Base-by-base conservation (phyloP, 257 asterid genomes). In the Jaltomata sinuosa region DNA sequence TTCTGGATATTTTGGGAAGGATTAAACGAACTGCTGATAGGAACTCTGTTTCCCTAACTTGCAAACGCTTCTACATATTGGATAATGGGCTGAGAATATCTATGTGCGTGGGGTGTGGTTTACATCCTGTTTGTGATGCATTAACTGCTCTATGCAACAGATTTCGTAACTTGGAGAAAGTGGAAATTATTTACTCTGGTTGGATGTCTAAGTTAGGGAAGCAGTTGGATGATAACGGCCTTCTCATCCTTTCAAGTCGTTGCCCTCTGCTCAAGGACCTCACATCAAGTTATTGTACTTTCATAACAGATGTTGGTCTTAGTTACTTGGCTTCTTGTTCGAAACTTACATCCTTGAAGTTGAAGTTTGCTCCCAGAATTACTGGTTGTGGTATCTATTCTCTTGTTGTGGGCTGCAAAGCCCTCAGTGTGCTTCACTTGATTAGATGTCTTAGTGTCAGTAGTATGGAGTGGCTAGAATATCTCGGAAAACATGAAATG, bases 191-290 rank as follows among this genome's bases (percentile, higher is more conserved):
- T 61, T 94, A 95, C 91, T 89, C 94, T 2, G 99, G 98, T 84
- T 95, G 98, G 98, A 92, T 93, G 98, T 95, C 97, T 45, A 93
- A 87, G 78, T 90, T 91, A 81, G 99, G 99, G 5, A 92, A 89
- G 84, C 99, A 95, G 81, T 85, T 94, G 65, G 97, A 92, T 76
- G 98, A 94, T 77, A 80, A 84, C 72, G 97, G 97, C 45, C 92
- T 95, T 85, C 67, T 55, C 79, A 80, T 85, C 64, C 94, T 95
- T 82, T 91, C 98, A 15, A 77, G 42, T 54, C 83, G 84, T 86
- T 95, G 99, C 83, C 93, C 91, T 79, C 79, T 18, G 25, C 86
- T 95, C 11, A 86, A 81, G n/a, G 93, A 90, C 81, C 92, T 95
- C 86, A 90, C 90, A 84, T 90, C 94, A 65, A 94, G 95, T 85